phyloP scores from a whole-genome alignment of 345 rosid species.

The Carallia pectinifolia region DNA sequence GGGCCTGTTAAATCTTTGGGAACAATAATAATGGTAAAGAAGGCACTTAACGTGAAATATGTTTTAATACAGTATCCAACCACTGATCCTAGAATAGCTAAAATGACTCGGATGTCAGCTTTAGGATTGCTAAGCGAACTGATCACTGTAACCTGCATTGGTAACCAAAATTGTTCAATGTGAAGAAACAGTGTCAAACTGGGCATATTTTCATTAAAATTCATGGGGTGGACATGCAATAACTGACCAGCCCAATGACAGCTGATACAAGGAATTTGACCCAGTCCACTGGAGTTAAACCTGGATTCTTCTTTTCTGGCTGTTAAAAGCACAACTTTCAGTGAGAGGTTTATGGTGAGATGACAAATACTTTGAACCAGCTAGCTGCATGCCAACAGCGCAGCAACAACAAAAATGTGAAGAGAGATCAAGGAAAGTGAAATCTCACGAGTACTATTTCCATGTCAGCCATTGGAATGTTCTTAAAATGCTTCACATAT shows the following conservation, averaged over 20 bases:
- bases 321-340: slow-evolving; percentile 7
- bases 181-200: not conserved
- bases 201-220: not conserved
- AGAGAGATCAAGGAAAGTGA: not conserved
- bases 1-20: not conserved
- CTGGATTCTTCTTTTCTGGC: slow-evolving; percentile 34
- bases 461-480: slow-evolving; percentile 35
- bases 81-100: slow-evolving; percentile 17
- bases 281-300: slow-evolving; percentile 35
- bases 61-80: slow-evolving; percentile 26
- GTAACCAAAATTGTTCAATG: not conserved
- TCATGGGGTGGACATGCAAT: not conserved
- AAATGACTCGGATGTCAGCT: slow-evolving; percentile 24
- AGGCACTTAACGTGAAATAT: slow-evolving; percentile 26
- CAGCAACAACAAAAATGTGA: not conserved
- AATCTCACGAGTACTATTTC: slow-evolving; percentile 29
- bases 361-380: too few species aligned
- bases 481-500: slow-evolving; percentile 29
- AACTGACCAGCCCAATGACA: slow-evolving; percentile 27
- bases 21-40: not conserved
- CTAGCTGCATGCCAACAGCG: not conserved
- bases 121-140: slow-evolving; percentile 10
- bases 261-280: slow-evolving; percentile 29
- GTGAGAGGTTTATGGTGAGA: not conserved
- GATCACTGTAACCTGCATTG: slow-evolving; percentile 16